Percentiles rank a stretch among this genome's conserved stretches.
phyloP scores from a whole-genome alignment of 768 basidiomycete species.

The Lanmaoa pseudosensibilis region DNA sequence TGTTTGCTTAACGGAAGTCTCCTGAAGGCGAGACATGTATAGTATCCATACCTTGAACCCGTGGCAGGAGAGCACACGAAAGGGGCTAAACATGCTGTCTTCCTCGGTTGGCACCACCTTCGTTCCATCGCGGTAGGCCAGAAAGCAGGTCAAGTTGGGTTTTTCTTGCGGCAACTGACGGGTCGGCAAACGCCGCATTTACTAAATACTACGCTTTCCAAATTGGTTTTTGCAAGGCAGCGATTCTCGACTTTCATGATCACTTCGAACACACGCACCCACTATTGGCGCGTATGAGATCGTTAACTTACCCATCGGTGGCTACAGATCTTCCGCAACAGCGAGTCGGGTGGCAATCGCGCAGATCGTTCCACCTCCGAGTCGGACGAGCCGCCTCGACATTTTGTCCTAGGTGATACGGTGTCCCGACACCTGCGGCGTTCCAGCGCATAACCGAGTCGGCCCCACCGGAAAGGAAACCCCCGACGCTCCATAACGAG shows the following conservation, averaged over 20 bases:
- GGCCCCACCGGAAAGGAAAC: constrained; percentile 3
- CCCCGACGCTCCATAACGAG: constrained; percentile 18
- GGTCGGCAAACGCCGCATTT: constrained; percentile 7
- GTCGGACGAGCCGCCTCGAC: not conserved
- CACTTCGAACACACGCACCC: not conserved
- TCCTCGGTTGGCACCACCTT: not conserved
- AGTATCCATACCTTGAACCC: not conserved
- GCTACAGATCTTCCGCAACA: not conserved
- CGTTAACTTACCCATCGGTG: not conserved
- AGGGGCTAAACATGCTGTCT: not conserved
- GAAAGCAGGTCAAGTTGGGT: not conserved
- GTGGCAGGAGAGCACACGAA: not conserved
- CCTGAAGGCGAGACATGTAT: not conserved
- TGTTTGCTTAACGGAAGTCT: not conserved
- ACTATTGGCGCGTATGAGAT: not conserved
- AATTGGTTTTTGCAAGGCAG: constrained; percentile 1
- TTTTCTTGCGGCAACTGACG: not conserved
- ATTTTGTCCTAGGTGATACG: not conserved
- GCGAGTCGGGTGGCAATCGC: not conserved
- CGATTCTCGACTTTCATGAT: not conserved
- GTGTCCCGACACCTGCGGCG: not conserved
- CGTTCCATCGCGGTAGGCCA: not conserved
- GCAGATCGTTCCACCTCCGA: not conserved
- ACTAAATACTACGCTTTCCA: not conserved
- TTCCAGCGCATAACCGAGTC: not conserved